Evolutionary conservation across 495 filamentous ascomycete species (phyloP).

Genomic region (Chaetomium tenue): DNA sequence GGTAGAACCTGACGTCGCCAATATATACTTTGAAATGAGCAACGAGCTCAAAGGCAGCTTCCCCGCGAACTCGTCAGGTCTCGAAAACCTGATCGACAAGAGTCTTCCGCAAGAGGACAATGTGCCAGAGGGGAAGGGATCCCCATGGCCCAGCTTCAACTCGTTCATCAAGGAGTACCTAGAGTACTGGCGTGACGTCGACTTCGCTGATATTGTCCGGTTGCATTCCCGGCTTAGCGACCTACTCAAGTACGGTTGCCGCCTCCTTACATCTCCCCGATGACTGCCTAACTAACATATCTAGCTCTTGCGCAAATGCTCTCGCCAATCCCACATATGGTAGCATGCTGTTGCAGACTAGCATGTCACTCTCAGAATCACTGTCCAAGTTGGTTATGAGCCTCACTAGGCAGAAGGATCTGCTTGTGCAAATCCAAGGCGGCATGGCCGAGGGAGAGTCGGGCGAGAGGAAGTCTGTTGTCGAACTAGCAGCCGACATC

Average conservation of each 20-base stretch:
- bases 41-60: slow-evolving; percentile 60
- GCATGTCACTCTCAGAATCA: slow-evolving; percentile 70
- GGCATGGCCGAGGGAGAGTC: slow-evolving; percentile 52
- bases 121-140: slow-evolving; percentile 49
- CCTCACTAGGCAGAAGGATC: slow-evolving; percentile 70
- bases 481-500: slow-evolving; percentile 79
- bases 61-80: slow-evolving; percentile 47
- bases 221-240: slow-evolving; percentile 72
- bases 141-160: slow-evolving; percentile 70
- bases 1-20: slow-evolving; percentile 48
- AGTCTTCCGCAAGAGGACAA: slow-evolving; percentile 52
- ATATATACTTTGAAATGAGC: slow-evolving; percentile 66
- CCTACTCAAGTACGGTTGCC: slow-evolving; percentile 61
- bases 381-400: slow-evolving; percentile 78
- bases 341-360: slow-evolving; percentile 70
- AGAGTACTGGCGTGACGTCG: slow-evolving; percentile 72
- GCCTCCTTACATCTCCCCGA: neutral
- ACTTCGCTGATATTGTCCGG: slow-evolving; percentile 68
- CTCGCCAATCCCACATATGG: slow-evolving; percentile 76
- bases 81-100: slow-evolving; percentile 63
- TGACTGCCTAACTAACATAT: slow-evolving; percentile 11
- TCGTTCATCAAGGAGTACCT: slow-evolving; percentile 78
- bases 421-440: slow-evolving; percentile 58
- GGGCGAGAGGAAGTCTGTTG: slow-evolving; percentile 67
- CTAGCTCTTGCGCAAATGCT: slow-evolving; percentile 72